Base-by-base conservation (phyloP, 495 filamentous ascomycete species). In the Xylaria bambusicola region DNA sequence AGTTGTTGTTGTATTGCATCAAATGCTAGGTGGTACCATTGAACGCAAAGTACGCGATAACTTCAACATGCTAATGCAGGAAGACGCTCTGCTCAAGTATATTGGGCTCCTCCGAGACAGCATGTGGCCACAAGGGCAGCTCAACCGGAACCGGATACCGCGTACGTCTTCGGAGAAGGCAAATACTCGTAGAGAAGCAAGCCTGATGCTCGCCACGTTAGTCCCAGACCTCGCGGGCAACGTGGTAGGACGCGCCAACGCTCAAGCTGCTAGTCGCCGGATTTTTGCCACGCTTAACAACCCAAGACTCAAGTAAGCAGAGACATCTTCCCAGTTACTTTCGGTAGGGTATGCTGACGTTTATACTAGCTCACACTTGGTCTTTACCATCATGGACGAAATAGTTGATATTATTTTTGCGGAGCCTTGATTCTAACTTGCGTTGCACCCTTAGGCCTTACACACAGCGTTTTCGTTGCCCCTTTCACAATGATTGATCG, bases 31-130 rank as follows among this genome's bases (percentile, higher is more conserved):
- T n/a, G 95, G 95, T 20, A 97, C 95, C 0, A 95, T 99, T 57
- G 95, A 99, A 76, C 86, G 93, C 27, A 94, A 93, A 72, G 87
- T 97, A 35, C 86, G 92, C 21, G 95, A 99, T 31, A 87, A 86
- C 29, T 86, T 88, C 33, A 85, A 83, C 56, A 75, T 78, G 17
- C 69, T 92, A 12, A 65, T 89, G 24, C 84, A 90, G 44, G 93
- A 97, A 64, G 88, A 96, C 17, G 83, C 86, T 9, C 69, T 98
- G 8, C 75, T 93, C 35, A 84, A 82, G 44, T 96, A 95, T 65
- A 75, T 98, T 51, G 71, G 77, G 17, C 69, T 92, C 31, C 71
- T 91, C 6, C 88, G 81, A 58, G 86, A 89, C 46, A 82, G 74
- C 6, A 82, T 98, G 80, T 98, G 92, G 90, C 92, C 91, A 0